These are phyloP conservation scores for Elaeis guineensis DNA, from an alignment of 176 grass and related monocot species.

Conservation along the genomic window DNA sequence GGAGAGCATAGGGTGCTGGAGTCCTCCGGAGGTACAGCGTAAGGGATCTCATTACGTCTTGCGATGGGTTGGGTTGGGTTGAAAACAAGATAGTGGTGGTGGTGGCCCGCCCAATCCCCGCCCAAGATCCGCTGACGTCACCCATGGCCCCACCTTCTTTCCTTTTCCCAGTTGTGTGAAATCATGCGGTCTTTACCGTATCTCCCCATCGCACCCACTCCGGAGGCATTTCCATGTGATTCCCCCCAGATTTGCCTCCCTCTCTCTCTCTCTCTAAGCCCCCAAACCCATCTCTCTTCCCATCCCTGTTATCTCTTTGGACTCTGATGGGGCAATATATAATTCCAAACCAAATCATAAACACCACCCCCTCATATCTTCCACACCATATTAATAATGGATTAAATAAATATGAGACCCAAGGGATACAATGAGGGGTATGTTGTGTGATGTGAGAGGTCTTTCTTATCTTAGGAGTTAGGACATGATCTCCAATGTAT, in stretches of 20 bases:
- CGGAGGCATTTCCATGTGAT: conserved; percentile 35
- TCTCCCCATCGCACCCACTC: neutral
- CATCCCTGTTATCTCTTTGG: neutral
- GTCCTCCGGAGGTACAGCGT: neutral
- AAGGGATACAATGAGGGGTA: too few species aligned
- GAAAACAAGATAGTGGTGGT: conserved; percentile 18
- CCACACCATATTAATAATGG: too few species aligned
- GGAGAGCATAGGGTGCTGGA: neutral
- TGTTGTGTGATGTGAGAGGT: too few species aligned
- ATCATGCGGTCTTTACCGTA: too few species aligned
- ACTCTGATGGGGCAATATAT: neutral
- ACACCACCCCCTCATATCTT: conserved; percentile 28
- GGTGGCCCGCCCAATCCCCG: conserved; percentile 36
- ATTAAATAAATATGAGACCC: too few species aligned
- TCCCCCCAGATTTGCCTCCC: conserved; percentile 6
- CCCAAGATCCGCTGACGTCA: conserved; percentile 72
- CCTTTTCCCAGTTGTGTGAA: conserved; percentile 6
- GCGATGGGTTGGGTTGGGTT: neutral
- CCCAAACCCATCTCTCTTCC: conserved; percentile 14
- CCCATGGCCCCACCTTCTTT: neutral
- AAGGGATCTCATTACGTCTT: neutral
- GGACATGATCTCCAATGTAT: too few species aligned
- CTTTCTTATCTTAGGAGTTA: too few species aligned
- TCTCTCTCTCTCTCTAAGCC: neutral
- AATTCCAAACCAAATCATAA: conserved; percentile 28